Conservation (phyloP, 345 rosid species). For the Salix caprea region DNA sequence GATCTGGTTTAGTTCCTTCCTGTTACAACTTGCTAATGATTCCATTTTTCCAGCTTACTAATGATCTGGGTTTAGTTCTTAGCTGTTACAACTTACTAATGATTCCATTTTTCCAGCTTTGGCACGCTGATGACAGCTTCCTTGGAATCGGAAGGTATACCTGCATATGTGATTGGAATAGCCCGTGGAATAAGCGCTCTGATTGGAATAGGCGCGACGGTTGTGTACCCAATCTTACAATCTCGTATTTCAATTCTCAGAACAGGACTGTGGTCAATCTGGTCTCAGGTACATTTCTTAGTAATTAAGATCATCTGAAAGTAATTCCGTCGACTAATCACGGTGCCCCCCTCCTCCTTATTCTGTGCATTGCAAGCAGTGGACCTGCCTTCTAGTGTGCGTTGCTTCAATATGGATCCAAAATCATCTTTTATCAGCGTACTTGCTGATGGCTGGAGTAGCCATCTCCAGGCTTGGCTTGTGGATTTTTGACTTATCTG, state of each 20-base stretch:
- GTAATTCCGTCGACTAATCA: background rate
- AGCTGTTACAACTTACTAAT: background rate
- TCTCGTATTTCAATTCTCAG: constrained; percentile 55
- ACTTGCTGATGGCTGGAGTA: constrained; percentile 80
- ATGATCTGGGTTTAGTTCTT: background rate
- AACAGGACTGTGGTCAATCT: constrained; percentile 88
- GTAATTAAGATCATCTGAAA: background rate
- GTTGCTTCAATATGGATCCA: constrained; percentile 60
- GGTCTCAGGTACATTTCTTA: constrained; percentile 60
- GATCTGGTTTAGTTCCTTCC: background rate
- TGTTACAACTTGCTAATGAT: background rate
- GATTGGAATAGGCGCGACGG: constrained; percentile 67
- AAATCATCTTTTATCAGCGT: constrained; percentile 40
- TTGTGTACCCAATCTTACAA: constrained; percentile 62
- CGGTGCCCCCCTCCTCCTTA: background rate
- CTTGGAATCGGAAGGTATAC: constrained; percentile 73
- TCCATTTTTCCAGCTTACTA: constrained; percentile 25
- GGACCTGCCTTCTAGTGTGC: constrained; percentile 61
- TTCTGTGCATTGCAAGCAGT: constrained; percentile 37
- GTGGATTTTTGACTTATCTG: constrained; percentile 80
- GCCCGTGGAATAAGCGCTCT: constrained; percentile 72
- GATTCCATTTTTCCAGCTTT: constrained; percentile 15
- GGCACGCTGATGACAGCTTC: constrained; percentile 93
- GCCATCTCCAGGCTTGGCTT: constrained; percentile 78
- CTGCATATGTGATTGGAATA: constrained; percentile 61